Evolutionary conservation across 257 asterid genomes (phyloP), one percentile per base, ranked within the genome.

Genomic region (Coffea eugenioides): DNA sequence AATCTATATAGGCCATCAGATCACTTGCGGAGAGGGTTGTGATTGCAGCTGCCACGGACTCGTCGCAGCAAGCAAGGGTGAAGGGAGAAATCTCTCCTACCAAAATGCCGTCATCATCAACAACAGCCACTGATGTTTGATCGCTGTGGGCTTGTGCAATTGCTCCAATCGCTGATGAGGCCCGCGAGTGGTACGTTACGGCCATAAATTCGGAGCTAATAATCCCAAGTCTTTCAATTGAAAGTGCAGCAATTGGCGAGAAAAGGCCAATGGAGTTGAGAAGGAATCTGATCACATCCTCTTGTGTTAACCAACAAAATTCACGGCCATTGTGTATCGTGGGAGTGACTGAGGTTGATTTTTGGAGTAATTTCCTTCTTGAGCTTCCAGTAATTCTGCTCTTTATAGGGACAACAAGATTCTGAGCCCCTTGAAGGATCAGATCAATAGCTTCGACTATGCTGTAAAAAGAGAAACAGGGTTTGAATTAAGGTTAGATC

Each of bases 241-340:
- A 86, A 48, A 86, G 84, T n/a, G 95, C 80, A 10, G 94, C 87
- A 15, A 91, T 79, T 0, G 92, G 91, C 11, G 97, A 91, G 87
- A 94, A 91, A 4, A 90, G 85, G 73, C 95, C 92, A 27, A 94
- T 91, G 3, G 97, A 91, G 83, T 92, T 85, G 43, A 92, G 89
- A 56, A 94, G 90, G 75, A 90, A 94, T 68, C 95, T 68, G 74
- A 94, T 80, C 68, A 94, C 85, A 41, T 94, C 98, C 83, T 94
- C 98, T 77, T 91, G 97, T 8, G 97, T 90, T 71, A 94, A 61
- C 98, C 97, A 94, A 76, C 98, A 94, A 84, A 91, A 94, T 82
- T 94, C 90, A 6, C 79, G 87, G 81, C 95, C 98, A 61, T 86
- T 84, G 89, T 92, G 97, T 64, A 66, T 69, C 3, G 93, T 88